Percentiles rank a stretch among this genome's conserved stretches.
phyloP scores from a whole-genome alignment of 805 yeast species.

The Candida methanosorbosa region DNA sequence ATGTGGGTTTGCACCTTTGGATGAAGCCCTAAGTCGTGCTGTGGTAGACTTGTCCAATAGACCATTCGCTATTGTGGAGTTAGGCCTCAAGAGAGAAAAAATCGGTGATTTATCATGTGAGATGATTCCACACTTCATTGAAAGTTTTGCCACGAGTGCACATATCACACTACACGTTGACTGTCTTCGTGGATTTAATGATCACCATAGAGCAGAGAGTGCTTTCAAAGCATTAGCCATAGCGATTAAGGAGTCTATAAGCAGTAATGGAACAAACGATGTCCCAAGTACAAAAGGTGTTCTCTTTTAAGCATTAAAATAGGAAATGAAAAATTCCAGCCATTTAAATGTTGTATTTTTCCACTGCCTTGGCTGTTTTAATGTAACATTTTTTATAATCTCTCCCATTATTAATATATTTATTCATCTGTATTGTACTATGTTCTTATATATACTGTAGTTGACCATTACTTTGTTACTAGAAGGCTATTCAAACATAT shows the following conservation, averaged over 20 bases:
- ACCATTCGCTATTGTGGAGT: slow-evolving; percentile 83
- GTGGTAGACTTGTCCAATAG: slow-evolving; percentile 94
- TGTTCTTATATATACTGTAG: too few species aligned
- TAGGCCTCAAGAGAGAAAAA: slow-evolving; percentile 86
- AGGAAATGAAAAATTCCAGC: too few species aligned
- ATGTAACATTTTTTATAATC: too few species aligned
- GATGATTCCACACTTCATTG: slow-evolving; percentile 97
- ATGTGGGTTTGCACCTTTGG: slow-evolving; percentile 87
- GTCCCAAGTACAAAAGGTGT: slow-evolving; percentile 98
- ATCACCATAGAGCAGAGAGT: slow-evolving; percentile 92
- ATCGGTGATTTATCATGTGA: slow-evolving; percentile 89
- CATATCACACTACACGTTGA: slow-evolving; percentile 90
- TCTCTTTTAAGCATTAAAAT: slow-evolving; percentile 47
- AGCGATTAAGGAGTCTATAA: slow-evolving; percentile 79
- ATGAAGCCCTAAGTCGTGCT: slow-evolving; percentile 91
- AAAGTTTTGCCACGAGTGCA: slow-evolving; percentile 90
- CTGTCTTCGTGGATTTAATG: slow-evolving; percentile 87
- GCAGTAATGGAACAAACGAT: slow-evolving; percentile 79
- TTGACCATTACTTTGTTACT: too few species aligned
- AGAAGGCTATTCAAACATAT: too few species aligned
- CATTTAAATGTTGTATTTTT: too few species aligned
- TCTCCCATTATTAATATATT: too few species aligned
- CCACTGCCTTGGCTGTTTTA: too few species aligned
- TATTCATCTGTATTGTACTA: too few species aligned
- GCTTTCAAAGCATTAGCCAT: slow-evolving; percentile 96